Evolutionary conservation across 306 rosid species (phyloP).

Genomic region (Vachellia collinsii): DNA sequence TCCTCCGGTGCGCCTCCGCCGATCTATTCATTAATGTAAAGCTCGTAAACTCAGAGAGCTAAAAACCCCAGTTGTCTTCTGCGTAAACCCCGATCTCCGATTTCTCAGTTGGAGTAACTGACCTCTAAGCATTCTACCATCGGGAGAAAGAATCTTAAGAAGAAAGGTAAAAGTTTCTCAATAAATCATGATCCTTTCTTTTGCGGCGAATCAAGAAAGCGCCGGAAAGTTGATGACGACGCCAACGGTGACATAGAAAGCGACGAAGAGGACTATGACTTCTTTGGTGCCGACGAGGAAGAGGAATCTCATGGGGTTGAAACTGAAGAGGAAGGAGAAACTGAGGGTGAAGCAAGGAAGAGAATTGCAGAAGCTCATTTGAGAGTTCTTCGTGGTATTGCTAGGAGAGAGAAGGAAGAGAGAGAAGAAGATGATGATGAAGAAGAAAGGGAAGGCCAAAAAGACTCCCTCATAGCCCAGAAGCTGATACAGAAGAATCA

Average conservation of each 20-base stretch:
- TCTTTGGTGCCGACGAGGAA: conserved; percentile 21
- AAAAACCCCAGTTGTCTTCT: not conserved
- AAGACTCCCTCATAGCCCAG: conserved; percentile 68
- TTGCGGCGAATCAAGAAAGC: conserved; percentile 52
- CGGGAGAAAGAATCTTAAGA: conserved; percentile 47
- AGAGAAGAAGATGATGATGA: conserved; percentile 38
- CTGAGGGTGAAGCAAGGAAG: conserved; percentile 71
- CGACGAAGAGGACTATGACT: too few relatives aligned
- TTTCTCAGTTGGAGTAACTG: too few relatives aligned
- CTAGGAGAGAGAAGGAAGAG: conserved; percentile 57
- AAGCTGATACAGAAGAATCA: conserved; percentile 71
- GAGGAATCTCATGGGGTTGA: conserved; percentile 28
- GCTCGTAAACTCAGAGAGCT: too few relatives aligned
- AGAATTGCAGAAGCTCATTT: conserved; percentile 57
- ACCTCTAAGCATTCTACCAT: conserved; percentile 33
- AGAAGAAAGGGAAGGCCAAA: conserved; percentile 54
- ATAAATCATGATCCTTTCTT: conserved; percentile 52
- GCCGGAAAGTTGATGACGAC: conserved; percentile 43
- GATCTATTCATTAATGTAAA: too few relatives aligned
- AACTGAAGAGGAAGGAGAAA: conserved; percentile 43
- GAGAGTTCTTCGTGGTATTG: conserved; percentile 45
- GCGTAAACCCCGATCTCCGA: conserved; percentile 22
- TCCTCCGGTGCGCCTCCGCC: too few relatives aligned
- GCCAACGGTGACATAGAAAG: conserved; percentile 67
- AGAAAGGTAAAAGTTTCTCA: conserved; percentile 29